These are phyloP conservation scores for Colletotrichum sp. DNA, from an alignment of 2,329 filamentous ascomycete species.

Conservation along the genomic window DNA sequence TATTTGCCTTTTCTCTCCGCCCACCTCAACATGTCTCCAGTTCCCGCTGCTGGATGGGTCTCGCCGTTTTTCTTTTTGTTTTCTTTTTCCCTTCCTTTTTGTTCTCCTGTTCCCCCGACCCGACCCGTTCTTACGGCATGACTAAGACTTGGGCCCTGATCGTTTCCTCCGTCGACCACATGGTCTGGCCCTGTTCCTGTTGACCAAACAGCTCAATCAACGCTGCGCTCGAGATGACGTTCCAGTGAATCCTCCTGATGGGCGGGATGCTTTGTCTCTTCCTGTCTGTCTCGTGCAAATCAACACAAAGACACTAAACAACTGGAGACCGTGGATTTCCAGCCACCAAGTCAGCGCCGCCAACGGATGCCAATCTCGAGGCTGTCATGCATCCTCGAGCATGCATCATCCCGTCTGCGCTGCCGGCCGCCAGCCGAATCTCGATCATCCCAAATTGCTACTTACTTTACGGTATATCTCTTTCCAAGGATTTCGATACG, in stretches of 20 bases:
- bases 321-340: not conserved
- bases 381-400: constrained; percentile 1
- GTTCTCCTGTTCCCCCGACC: not conserved
- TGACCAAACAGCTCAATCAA: not conserved
- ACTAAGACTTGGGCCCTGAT: not conserved
- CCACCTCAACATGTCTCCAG: not conserved
- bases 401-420: constrained; percentile 14
- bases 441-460: not conserved
- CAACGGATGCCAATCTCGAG: not conserved
- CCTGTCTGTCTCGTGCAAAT: not conserved
- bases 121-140: not conserved
- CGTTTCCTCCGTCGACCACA: not conserved
- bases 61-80: not conserved
- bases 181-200: not conserved
- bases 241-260: not conserved
- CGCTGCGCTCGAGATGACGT: not conserved
- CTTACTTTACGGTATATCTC: not conserved
- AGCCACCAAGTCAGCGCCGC: not conserved
- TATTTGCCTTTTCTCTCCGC: not conserved
- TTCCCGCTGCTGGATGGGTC: not conserved
- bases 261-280: not conserved
- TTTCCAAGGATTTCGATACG: not conserved
- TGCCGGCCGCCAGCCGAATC: not conserved
- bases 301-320: not conserved
- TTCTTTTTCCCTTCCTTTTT: not conserved